Conservation (phyloP, 495 filamentous ascomycete genomes). For the Chaetomium fimeti region DNA sequence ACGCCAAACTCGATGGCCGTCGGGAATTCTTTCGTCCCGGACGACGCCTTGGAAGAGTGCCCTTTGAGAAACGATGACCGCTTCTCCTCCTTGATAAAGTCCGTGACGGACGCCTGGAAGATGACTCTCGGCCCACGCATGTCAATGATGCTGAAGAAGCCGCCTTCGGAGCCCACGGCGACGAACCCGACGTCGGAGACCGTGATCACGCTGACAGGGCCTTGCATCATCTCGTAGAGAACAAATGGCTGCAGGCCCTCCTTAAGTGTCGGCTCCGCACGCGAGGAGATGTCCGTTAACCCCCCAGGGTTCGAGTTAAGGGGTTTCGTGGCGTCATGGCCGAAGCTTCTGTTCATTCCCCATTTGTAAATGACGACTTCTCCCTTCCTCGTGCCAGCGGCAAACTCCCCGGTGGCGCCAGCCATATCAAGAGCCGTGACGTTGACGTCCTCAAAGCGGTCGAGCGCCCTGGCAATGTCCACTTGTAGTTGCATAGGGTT, state of each 20-base stretch:
- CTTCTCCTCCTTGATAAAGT: constrained; percentile 69
- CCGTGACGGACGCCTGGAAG: constrained; percentile 62
- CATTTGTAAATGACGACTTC: constrained; percentile 87
- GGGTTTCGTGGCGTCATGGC: constrained; percentile 46
- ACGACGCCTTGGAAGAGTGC: constrained; percentile 41
- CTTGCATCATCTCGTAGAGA: constrained; percentile 77
- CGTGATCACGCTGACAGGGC: constrained; percentile 71
- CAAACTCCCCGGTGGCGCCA: constrained; percentile 76
- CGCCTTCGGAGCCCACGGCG: constrained; percentile 77
- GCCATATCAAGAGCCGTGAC: constrained; percentile 74
- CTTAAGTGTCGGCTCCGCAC: constrained; percentile 74
- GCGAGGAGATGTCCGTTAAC: constrained; percentile 68
- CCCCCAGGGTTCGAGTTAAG: constrained; percentile 57
- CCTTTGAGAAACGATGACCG: constrained; percentile 61
- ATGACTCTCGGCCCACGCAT: constrained; percentile 87
- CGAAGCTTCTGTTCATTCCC: constrained; percentile 64
- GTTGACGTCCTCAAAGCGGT: constrained; percentile 71
- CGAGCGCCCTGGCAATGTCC: constrained; percentile 79
- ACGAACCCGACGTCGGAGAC: constrained; percentile 91
- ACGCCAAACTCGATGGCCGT: constrained; percentile 85
- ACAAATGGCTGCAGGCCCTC: constrained; percentile 79
- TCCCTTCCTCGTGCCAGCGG: constrained; percentile 73
- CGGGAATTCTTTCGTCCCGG: constrained; percentile 63
- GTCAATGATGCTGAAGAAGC: constrained; percentile 76
- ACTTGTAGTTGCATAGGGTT: constrained; percentile 79